Base-by-base conservation (phyloP, 345 rosid species). In the Populus davidiana region DNA sequence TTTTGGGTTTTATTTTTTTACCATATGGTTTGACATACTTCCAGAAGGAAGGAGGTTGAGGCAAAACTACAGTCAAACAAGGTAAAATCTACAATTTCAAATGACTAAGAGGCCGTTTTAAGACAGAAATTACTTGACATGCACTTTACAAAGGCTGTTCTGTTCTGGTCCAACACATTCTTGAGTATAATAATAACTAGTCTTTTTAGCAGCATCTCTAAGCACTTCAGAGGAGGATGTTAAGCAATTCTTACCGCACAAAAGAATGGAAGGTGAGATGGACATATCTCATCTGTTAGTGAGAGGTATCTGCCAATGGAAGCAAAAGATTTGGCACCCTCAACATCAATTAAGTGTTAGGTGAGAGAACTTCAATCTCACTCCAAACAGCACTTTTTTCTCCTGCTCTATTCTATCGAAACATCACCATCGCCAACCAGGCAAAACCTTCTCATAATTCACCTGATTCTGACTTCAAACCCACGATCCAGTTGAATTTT, bases 211-310 rank as follows among this genome's bases (percentile, higher is more conserved):
- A 21, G 54, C 39, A 59, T 38, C 21, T 33, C 0, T 31, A 21
- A 20, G 25, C 64, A n/a, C 16, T n/a, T 10, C 1, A n/a, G 20
- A 56, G 13, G 49, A 21, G 25, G 23, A 7, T 27, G 11, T 21
- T 31, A 72, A 65, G 70, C 47, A 70, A 82, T 75, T 44, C 90
- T 85, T 87, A 14, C 72, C 64, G 33, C 29, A 70, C 77, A 89
- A 33, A 33, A 87, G 92, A 4, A 75, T 83, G 90, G 90, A 86
- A 81, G 92, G 86, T 87, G 85, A 80, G 77, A 77, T 75, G 78
- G 72, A 75, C 79, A 76, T 79, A 74, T 85, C 85, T 79, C 35
- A 4, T 47, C 70, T 70, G 25, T 9, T 8, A 77, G 65, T 12
- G 69, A 71, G 80, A 76, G 81, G 62, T 81, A 74, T 44, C 91